These are phyloP conservation scores for Chaetomium fimeti DNA, from an alignment of 495 filamentous ascomycete species.

Conservation along the genomic window DNA sequence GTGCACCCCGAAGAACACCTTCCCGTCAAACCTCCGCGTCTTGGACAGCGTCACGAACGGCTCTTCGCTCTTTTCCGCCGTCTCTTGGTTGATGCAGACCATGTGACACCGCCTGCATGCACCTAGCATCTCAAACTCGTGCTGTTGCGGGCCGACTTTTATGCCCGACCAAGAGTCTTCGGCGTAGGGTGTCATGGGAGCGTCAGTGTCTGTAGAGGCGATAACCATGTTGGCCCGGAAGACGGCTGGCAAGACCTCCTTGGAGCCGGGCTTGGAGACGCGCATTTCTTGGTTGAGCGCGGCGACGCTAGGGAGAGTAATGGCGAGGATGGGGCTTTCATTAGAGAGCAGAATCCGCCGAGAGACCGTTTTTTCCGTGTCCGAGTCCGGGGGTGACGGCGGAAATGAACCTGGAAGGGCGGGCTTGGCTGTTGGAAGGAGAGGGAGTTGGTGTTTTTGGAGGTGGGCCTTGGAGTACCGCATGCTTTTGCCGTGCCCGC, in stretches of 20 bases:
- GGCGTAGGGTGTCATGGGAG: slow-evolving; percentile 35
- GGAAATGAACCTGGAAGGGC: slow-evolving; percentile 57
- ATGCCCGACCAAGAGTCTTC: slow-evolving; percentile 59
- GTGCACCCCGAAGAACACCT: slow-evolving; percentile 85
- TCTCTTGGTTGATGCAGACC: slow-evolving; percentile 88
- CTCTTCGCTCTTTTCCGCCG: slow-evolving; percentile 72
- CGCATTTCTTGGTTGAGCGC: slow-evolving; percentile 67
- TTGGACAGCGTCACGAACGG: slow-evolving; percentile 86
- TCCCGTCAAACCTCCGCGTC: slow-evolving; percentile 75
- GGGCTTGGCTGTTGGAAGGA: not conserved
- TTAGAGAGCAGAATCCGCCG: slow-evolving; percentile 80
- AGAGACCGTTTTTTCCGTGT: slow-evolving; percentile 36
- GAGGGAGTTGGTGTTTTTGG: slow-evolving; percentile 48
- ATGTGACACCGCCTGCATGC: slow-evolving; percentile 89
- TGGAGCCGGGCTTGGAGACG: slow-evolving; percentile 9
- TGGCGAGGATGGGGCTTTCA: slow-evolving; percentile 85
- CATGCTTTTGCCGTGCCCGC: slow-evolving; percentile 52
- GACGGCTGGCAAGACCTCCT: slow-evolving; percentile 59
- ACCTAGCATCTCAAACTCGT: slow-evolving; percentile 69
- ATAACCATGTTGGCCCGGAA: slow-evolving; percentile 86
- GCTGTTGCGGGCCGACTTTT: slow-evolving; percentile 48
- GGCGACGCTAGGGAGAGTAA: slow-evolving; percentile 77
- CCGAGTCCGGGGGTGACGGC: slow-evolving; percentile 50
- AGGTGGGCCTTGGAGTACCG: slow-evolving; percentile 66
- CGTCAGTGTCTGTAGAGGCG: slow-evolving; percentile 18